Conservation (phyloP, 495 filamentous ascomycete species). For the Cercophora newfieldiana region DNA sequence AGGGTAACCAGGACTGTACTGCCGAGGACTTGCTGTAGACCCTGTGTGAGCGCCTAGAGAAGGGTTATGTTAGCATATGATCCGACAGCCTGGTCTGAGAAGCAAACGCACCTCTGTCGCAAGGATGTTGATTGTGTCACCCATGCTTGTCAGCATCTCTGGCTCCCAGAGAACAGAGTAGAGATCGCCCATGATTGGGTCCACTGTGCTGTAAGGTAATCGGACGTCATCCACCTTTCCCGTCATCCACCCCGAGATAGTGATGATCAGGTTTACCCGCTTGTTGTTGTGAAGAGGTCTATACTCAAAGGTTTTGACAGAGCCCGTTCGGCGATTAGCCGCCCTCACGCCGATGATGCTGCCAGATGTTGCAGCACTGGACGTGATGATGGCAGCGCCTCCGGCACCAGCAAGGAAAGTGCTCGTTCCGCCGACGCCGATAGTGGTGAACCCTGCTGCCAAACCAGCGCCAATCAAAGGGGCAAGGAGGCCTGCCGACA, state of each 20-base stretch:
- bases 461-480: constrained; percentile 94
- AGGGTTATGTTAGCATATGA: constrained; percentile 7
- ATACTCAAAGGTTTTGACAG: constrained; percentile 96
- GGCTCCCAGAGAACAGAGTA: constrained; percentile 98
- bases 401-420: constrained; percentile 89
- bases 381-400: constrained; percentile 91
- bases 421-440: constrained; percentile 86
- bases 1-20: constrained; percentile 83
- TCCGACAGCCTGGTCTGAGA: constrained; percentile 4
- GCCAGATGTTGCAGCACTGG: constrained; percentile 81
- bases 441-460: constrained; percentile 91
- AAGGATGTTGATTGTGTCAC: constrained; percentile 96
- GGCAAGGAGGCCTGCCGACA: constrained; percentile 88
- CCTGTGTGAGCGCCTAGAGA: constrained; percentile 82
- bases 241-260: constrained; percentile 97
- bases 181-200: constrained; percentile 96
- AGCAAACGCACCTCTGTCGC: constrained; percentile 81
- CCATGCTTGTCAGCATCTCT: constrained; percentile 96
- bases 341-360: constrained; percentile 82
- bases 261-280: constrained; percentile 92
- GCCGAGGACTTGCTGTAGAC: constrained; percentile 91
- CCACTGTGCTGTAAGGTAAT: constrained; percentile 90
- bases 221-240: constrained; percentile 96
- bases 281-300: constrained; percentile 97
- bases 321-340: constrained; percentile 80